Base-by-base conservation (phyloP, 306 rosid species). In the Bauhinia variegata region DNA sequence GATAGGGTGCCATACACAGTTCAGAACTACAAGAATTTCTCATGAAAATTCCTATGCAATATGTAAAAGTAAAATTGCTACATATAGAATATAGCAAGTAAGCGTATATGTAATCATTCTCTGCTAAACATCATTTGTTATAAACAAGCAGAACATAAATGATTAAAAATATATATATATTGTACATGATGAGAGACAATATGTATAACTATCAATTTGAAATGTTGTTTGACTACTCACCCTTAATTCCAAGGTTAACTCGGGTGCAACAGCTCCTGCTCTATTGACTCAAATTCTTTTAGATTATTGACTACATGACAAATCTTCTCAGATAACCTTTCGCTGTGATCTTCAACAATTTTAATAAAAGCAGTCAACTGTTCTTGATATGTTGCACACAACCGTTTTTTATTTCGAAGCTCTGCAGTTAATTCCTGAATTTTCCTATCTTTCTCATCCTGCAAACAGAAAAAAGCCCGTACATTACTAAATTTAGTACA, bases 401-500 rank as follows among this genome's bases (percentile, higher is more conserved):
- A 57, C 59, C 96, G 84, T 71, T 89, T 92, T 80, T 86, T 92
- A 60, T 77, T 86, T 74, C 96, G 93, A 77, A 92, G 85, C 83
- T 92, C 96, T 8, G 83, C 68, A 38, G 96, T 89, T 71, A 92
- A 72, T 72, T 92, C 98, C 79, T 87, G 98, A 76, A 92, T 89
- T 80, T 38, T 91, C 78, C 83, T 92, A 79, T 92, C 96, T 79
- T 86, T 92, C 68, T 92, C 98, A 73, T 92, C 98, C 96, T 92
- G 60, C 8, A 54, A 85, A 52, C 55, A 64, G 44, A 53, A 55
- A 63, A 19, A 14, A 11, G 65, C 19, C 16, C 36, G 41, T 5
- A 36, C 2, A 8, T 36, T 36, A 5, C 9, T 36, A 36, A 0
- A 16, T 63, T 2, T n/a, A 49, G 54, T n/a, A 46, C 51, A 46